Base-by-base conservation (phyloP, 768 basidiomycete genomes). In the Megacollybia marginata region DNA sequence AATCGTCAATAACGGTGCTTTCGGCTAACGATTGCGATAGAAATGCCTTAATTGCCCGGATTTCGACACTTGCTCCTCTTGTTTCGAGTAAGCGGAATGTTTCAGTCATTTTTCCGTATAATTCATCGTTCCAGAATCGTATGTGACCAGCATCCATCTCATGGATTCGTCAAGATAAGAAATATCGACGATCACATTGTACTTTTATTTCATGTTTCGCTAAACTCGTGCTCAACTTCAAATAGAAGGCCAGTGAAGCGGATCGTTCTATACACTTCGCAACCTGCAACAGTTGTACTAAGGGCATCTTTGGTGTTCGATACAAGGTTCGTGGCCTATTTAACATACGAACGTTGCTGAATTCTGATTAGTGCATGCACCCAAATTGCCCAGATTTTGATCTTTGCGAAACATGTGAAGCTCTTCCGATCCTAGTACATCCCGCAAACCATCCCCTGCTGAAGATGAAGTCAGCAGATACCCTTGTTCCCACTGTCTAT, bases 11-110 rank as follows among this genome's bases (percentile, higher is more conserved):
- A 28, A 13, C 44, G 23, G 42, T 52, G 23, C 23, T 47, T 19
- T 44, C 33, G 18, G 5, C 31, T 35, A 36, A 42, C 45, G 13
- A 54, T 50, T 48, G 47, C 9, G n/a, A 36, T 42, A 89, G 86
- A 91, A 90, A 83, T 91, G 88, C 57, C 51, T 82, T 9, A 61
- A 69, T 50, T 92, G 89, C 65, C 88, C 89, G n/a, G 88, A 93
- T 59, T 93, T 82, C 55, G 90, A 93, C 56, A 76, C 82, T 9
- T 93, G 91, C 59, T 59, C 64, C 13, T 64, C 71, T 13, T 93
- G 91, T 66, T 89, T 85, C 65, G 69, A 67, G 78, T 83, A 59
- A 44, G 68, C 56, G 5, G 35, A 7, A 20, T 34, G 15, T 33
- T 43, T 44, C 11, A 12, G 42, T 16, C 8, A 7, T 38, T 46